Evolutionary conservation across 2,329 filamentous ascomycete genomes (phyloP), one percentile per base, ranked within the genome.

Genomic region (Sporothrix inflata): DNA sequence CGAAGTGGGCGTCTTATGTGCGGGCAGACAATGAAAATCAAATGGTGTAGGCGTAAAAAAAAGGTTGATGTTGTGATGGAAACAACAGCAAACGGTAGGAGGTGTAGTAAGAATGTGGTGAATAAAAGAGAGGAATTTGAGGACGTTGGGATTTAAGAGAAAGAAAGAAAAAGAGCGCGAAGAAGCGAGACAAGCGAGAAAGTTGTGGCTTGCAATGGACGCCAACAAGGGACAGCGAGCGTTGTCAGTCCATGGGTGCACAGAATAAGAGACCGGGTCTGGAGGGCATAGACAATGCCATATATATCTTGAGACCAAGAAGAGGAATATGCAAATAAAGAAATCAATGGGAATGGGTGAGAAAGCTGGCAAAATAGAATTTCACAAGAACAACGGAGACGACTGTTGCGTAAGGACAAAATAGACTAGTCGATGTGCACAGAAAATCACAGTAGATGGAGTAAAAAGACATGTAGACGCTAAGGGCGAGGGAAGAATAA

Each of bases 171-270:
- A 34, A 30, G 24, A 67, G 24, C 40, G 27, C 21, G 9, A 61
- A 42, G 12, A 53, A 21, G 67, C 67, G 60, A 70, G 71, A 73
- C 71, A 73, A 70, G 45, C 65, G 68, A 66, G 71, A 61, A 34
- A 68, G 68, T 73, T 73, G 71, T 73, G 71, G 61, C 68, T 73
- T 70, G 49, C 71, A 45, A 72, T 53, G 27, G 57, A 24, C 65
- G 30, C 55, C 45, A 40, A 47, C 60, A 72, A 49, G 34, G 27
- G 24, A 42, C 45, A 60, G 27, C 45, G 24, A 67, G 40, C 51
- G 65, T 69, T 69, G 71, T 34, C 51, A 24, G 60, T 70, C 51
- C 30, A 34, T 70, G 67, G 71, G 71, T 27, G 71, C 34, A 70
- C 67, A 72, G 67, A 24, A 70, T 14, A 49, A 40, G 49, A 60